phyloP scores from a whole-genome alignment of 106 monocot species.

The Allium sativum region DNA sequence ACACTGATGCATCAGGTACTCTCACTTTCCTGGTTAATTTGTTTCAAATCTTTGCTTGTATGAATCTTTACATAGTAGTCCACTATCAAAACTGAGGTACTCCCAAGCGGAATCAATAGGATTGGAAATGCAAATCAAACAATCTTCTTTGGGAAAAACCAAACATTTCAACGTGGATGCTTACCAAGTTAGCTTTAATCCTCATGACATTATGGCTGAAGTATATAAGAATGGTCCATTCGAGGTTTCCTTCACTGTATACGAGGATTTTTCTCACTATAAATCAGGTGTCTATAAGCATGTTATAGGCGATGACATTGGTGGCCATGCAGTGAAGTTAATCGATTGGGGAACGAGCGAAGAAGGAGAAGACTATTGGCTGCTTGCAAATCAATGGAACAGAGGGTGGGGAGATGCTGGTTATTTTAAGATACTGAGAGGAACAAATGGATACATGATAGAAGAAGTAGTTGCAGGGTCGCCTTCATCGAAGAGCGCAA shows the following conservation, averaged over 20 bases:
- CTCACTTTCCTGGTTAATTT: too few species aligned
- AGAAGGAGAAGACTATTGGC: slow-evolving; percentile 91
- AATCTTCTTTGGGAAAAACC: slow-evolving; percentile 61
- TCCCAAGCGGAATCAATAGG: too few species aligned
- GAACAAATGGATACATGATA: slow-evolving; percentile 79
- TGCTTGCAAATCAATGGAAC: slow-evolving; percentile 98
- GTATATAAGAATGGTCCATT: slow-evolving; percentile 86
- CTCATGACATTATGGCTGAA: slow-evolving; percentile 81
- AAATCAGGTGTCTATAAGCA: slow-evolving; percentile 92
- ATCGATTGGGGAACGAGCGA: slow-evolving; percentile 98
- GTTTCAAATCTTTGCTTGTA: too few species aligned
- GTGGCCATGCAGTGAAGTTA: slow-evolving; percentile 94
- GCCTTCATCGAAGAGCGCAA: slow-evolving; percentile 67
- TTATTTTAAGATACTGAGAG: slow-evolving; percentile 57
- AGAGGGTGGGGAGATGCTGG: slow-evolving; percentile 94
- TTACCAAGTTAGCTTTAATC: slow-evolving; percentile 63
- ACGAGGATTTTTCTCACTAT: slow-evolving; percentile 97
- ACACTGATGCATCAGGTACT: too few species aligned
- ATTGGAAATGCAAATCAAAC: slow-evolving; percentile 54
- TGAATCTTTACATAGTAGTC: too few species aligned
- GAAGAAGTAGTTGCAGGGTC: slow-evolving; percentile 73
- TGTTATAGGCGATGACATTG: slow-evolving; percentile 62
- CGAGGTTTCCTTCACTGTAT: slow-evolving; percentile 91
- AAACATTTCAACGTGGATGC: slow-evolving; percentile 80
- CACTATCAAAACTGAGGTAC: too few species aligned